Conservation (phyloP, 164 flowering plant species). For the Magnolia changhungtana region DNA sequence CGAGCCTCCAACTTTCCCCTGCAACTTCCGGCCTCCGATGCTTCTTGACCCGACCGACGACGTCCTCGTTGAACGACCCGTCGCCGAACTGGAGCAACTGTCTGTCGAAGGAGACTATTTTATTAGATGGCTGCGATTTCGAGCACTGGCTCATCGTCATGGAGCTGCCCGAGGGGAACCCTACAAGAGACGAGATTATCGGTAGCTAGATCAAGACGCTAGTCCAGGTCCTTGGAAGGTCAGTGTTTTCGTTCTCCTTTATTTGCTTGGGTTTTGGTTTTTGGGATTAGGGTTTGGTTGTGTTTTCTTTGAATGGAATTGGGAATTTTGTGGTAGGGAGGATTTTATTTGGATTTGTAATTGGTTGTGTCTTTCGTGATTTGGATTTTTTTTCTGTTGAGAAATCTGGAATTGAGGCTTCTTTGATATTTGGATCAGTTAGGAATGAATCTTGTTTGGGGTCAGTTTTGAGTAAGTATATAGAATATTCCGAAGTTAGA, state of each 20-base stretch:
- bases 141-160: constrained; percentile 93
- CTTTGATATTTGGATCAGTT: too few relatives aligned
- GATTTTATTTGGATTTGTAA: too few relatives aligned
- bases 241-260: neutral
- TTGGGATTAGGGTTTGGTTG: too few relatives aligned
- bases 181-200: constrained; percentile 85
- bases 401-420: too few relatives aligned
- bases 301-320: too few relatives aligned
- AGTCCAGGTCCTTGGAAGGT: constrained; percentile 34
- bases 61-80: constrained; percentile 67
- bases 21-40: constrained; percentile 21
- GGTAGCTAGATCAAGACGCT: constrained; percentile 33
- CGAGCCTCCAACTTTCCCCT: constrained; percentile 13
- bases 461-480: too few relatives aligned
- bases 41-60: constrained; percentile 48
- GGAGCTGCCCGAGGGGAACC: constrained; percentile 69
- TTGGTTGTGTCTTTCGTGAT: too few relatives aligned
- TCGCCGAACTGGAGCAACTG: constrained; percentile 83
- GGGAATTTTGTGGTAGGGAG: too few relatives aligned
- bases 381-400: too few relatives aligned
- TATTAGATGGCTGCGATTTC: constrained; percentile 86
- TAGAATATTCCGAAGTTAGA: too few relatives aligned
- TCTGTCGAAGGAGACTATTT: constrained; percentile 79
- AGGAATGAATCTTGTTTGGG: too few relatives aligned
- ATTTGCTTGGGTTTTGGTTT: too few relatives aligned